Conservation (phyloP, 192 early-diverging fungal species). For the Backusella macrospora region DNA sequence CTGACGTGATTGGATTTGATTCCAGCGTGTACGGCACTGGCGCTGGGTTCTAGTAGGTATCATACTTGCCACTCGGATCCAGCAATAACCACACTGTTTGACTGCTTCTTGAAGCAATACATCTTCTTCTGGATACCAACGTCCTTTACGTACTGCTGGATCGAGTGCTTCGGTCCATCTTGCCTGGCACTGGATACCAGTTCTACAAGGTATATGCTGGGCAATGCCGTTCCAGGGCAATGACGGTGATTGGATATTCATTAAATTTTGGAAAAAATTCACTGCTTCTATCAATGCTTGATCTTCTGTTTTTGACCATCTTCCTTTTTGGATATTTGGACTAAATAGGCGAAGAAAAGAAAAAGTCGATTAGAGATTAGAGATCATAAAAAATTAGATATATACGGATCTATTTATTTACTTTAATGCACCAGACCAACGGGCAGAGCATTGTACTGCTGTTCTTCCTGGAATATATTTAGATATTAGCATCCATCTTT, state of each 20-base stretch:
- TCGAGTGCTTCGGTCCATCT: constrained; percentile 59
- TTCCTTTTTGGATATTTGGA: constrained; percentile 31
- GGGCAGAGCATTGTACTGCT: constrained; percentile 49
- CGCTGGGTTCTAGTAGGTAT: constrained; percentile 55
- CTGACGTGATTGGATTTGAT: constrained; percentile 36
- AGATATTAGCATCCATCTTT: constrained; percentile 49
- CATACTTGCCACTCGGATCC: constrained; percentile 55
- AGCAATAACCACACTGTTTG: constrained; percentile 42
- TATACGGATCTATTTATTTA: background rate
- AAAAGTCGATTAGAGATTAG: background rate
- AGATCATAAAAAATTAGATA: background rate
- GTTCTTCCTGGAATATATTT: constrained; percentile 46
- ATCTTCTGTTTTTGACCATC: constrained; percentile 33
- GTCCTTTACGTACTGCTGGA: constrained; percentile 50
- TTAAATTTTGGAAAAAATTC: background rate
- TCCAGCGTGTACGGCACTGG: constrained; percentile 61
- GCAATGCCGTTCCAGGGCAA: constrained; percentile 47
- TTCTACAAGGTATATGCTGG: constrained; percentile 42
- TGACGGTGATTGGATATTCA: background rate
- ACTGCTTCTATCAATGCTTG: constrained; percentile 22
- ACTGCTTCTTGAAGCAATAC: constrained; percentile 53
- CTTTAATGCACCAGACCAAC: constrained; percentile 52
- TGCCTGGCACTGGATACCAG: constrained; percentile 61
- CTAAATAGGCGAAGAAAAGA: background rate
- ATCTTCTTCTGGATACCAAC: constrained; percentile 52